phyloP scores from a whole-genome alignment of 768 basidiomycete species.

The Leccinum obscurum region DNA sequence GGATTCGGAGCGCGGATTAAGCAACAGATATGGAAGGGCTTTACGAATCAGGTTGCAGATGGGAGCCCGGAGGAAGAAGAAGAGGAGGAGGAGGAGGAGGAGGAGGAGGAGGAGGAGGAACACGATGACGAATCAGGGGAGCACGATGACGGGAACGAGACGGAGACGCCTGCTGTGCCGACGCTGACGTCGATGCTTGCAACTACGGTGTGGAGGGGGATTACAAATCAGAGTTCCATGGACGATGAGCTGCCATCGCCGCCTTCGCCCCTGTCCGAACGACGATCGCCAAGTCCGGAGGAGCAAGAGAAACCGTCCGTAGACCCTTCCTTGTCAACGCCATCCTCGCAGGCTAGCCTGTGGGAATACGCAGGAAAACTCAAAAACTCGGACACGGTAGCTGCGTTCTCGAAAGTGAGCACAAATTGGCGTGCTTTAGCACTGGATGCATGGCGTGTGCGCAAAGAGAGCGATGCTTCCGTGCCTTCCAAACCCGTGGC shows the following conservation, averaged over 20 bases:
- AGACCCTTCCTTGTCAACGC: slow-evolving; percentile 15
- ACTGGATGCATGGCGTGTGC: slow-evolving; percentile 32
- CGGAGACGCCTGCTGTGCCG: slow-evolving; percentile 39
- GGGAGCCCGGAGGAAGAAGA: slow-evolving; percentile 32
- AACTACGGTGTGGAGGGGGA: slow-evolving; percentile 71
- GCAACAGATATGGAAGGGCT: slow-evolving; percentile 66
- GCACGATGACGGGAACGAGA: slow-evolving; percentile 45
- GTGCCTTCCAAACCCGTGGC: background rate
- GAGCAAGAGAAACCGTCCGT: slow-evolving; percentile 15
- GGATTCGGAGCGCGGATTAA: slow-evolving; percentile 58
- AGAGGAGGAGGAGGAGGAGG: slow-evolving; percentile 14
- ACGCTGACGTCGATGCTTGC: slow-evolving; percentile 56
- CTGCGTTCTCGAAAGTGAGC: slow-evolving; percentile 69
- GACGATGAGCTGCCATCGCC: slow-evolving; percentile 53
- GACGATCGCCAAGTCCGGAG: slow-evolving; percentile 29
- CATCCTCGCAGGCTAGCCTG: slow-evolving; percentile 40
- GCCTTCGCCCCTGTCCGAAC: slow-evolving; percentile 33
- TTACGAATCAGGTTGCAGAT: slow-evolving; percentile 51
- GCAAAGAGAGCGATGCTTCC: slow-evolving; percentile 16
- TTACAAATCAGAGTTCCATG: slow-evolving; percentile 75
- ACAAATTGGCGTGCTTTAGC: slow-evolving; percentile 75
- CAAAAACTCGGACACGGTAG: slow-evolving; percentile 70
- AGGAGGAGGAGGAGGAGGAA: slow-evolving; percentile 14
- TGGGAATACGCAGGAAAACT: slow-evolving; percentile 77
- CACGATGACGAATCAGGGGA: slow-evolving; percentile 29